Base-by-base conservation (phyloP, 208 protist species). In the Trypanosoma lewisi region DNA sequence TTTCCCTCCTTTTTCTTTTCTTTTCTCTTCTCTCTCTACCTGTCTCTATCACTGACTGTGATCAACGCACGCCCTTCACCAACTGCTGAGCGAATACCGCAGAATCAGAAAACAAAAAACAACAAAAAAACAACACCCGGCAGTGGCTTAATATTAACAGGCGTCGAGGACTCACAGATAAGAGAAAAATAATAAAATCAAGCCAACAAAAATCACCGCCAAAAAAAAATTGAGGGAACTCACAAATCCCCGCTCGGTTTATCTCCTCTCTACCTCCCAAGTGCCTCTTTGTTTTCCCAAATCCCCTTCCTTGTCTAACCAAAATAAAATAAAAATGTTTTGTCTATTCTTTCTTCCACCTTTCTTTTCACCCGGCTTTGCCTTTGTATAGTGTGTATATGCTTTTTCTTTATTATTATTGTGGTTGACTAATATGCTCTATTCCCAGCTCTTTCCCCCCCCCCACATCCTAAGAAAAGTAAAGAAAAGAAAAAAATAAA, bases 401-500 rank as follows among this genome's bases (percentile, higher is more conserved):
- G n/a, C 31, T 31, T 33, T 31, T 31, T 31, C 4, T 52, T 52
- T 31, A 31, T 33, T 52, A 31, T 52, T 52, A 12, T 9, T 33
- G 6, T 33, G 27, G 41, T 9, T 17, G 21, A 11, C 54, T 31
- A 37, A 44, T 31, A n/a, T 30, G n/a, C 21, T n/a, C 27, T 49
- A 41, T 16, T 34, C 37, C 19, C 28, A 17, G 17, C 8, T 52
- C 11, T 25, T 49, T 17, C 34, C 37, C 21, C 31, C 1, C 36
- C 6, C 39, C 17, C 63, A 53, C 42, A 52, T 30, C 23, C 8
- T 17, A n/a, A 4, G 27, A 47, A 58, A 6, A 36, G 21, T 58
- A 12, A 45, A 56, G 39, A 34, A 34, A 17, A 58, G 19, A 23
- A 42, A 44, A 51, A 44, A 51, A 66, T 2, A 47, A 39, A 48